Evolutionary conservation across 345 rosid species (phyloP), one percentile per base, ranked within the genome.

Genomic region (Syzygium grande): DNA sequence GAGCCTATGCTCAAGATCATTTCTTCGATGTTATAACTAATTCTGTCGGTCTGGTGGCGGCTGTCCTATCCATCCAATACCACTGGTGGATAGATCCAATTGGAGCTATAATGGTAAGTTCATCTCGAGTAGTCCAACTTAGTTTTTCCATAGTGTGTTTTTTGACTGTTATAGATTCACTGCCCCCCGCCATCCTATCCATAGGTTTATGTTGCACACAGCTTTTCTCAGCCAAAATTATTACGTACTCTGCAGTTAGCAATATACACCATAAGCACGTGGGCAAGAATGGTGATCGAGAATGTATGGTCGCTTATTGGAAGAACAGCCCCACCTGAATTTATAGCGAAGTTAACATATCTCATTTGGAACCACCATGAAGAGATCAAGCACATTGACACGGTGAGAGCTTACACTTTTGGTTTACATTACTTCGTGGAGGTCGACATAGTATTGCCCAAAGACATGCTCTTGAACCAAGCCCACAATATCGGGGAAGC

Each of bases 401-500:
- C 97, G 0, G 99, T 96, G 68, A 93, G 97, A 89, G 97, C 96
- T 4, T 96, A 96, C 92, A 95, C 97, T 11, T 94, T 94, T 85
- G 98, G 99, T 13, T 92, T 95, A 5, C 93, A 95, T 90, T 96
- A 95, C 91, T 96, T 96, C 78, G 99, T 95, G 85, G 98, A 96
- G 91, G 98, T 96, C 0, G 96, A 96, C 92, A 93, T 96, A 6
- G 99, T 96, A 14, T 87, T 96, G 88, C 95, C 96, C 1, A 93
- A 89, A 88, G 95, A 96, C 87, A 96, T 94, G 98, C 80, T 91
- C 38, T 93, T 96, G 51, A 91, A 88, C 46, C 89, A 90, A 90
- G 97, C 99, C 23, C 99, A 96, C 63, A 93, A 96, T 86, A 96
- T 96, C 14, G 99, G 99, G 16, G 97, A 96, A 90, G 89, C 93